These are phyloP conservation scores for Thalia dealbata DNA, from an alignment of 176 grass and related monocot species.

Conservation along the genomic window DNA sequence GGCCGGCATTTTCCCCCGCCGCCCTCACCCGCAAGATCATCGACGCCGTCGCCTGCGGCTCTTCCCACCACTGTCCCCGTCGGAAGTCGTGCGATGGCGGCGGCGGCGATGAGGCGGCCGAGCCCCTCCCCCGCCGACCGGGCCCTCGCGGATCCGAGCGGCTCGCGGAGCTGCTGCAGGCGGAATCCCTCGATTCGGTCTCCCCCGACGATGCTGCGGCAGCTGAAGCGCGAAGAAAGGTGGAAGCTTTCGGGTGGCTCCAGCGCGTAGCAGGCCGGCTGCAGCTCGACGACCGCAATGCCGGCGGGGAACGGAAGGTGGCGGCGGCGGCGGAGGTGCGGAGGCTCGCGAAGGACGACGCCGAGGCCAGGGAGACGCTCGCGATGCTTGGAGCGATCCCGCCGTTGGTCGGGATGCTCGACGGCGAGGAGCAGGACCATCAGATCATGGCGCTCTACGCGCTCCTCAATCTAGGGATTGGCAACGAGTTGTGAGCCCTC, in stretches of 20 bases:
- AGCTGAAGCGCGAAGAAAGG: background rate
- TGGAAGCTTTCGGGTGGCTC: background rate
- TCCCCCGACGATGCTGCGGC: background rate
- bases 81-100: background rate
- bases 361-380: conserved; percentile 4
- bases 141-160: background rate
- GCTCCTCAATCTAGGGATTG: conserved; percentile 78
- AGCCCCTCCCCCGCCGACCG: background rate
- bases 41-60: conserved; percentile 4
- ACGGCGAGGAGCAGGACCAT: conserved; percentile 22
- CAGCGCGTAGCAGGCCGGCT: background rate
- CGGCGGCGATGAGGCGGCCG: background rate
- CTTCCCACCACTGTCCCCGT: background rate
- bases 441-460: conserved; percentile 62
- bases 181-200: background rate
- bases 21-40: background rate
- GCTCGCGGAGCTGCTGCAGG: conserved; percentile 12
- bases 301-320: background rate
- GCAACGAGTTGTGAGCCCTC: conserved; percentile 67
- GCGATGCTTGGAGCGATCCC: conserved; percentile 23
- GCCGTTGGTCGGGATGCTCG: conserved; percentile 76
- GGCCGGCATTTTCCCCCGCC: background rate
- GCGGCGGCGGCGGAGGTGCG: conserved; percentile 6
- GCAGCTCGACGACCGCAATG: background rate
- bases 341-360: conserved; percentile 1